Percentiles rank a stretch among this genome's conserved stretches.
Evolutionary conservation across 2,329 filamentous ascomycete species (phyloP).

Genomic region (Meredithiella fracta): DNA sequence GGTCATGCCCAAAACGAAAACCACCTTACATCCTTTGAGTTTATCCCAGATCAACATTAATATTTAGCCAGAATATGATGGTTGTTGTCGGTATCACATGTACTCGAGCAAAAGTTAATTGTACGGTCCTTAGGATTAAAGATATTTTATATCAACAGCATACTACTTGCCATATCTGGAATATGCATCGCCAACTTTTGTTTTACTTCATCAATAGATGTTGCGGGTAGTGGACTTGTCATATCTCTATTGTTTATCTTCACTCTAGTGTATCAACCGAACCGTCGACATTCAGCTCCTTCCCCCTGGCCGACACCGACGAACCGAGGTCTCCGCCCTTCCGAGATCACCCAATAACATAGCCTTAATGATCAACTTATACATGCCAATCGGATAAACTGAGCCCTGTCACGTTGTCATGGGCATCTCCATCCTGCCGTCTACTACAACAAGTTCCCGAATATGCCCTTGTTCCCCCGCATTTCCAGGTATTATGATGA

Average conservation of each 20-base stretch:
- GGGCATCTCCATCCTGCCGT: background rate
- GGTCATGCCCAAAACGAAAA: background rate
- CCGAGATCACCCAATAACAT: background rate
- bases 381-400: background rate
- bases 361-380: background rate
- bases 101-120: too few relatives aligned
- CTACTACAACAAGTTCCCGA: too few relatives aligned
- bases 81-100: too few relatives aligned
- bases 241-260: too few relatives aligned
- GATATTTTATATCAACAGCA: too few relatives aligned
- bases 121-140: too few relatives aligned
- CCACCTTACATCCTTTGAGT: background rate
- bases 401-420: background rate
- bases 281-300: background rate
- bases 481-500: background rate
- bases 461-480: too few relatives aligned
- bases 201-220: too few relatives aligned
- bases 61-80: background rate
- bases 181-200: too few relatives aligned
- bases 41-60: background rate
- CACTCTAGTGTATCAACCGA: too few relatives aligned
- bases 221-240: too few relatives aligned
- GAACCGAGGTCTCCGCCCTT: slow-evolving; percentile 11
- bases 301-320: slow-evolving; percentile 11
- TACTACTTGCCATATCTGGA: too few relatives aligned